Conservation (phyloP, 768 basidiomycete species). For the Crassisporium funariophilum region DNA sequence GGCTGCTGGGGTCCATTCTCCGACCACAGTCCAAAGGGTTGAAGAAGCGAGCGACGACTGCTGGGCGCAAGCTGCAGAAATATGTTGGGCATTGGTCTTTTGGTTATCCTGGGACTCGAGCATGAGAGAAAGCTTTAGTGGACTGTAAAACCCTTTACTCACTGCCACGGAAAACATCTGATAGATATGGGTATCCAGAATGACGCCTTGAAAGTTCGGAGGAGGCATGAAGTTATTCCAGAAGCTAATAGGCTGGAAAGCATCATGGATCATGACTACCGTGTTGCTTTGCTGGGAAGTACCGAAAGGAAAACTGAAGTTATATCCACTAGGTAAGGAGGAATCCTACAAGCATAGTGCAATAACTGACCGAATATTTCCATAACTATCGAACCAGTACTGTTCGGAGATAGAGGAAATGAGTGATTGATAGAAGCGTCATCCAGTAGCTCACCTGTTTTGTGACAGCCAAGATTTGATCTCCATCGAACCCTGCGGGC, state of each 20-base stretch:
- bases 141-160: conserved; percentile 26
- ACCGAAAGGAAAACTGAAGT: conserved; percentile 10
- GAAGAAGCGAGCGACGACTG: conserved; percentile 49
- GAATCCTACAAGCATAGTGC: not conserved
- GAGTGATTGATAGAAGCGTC: too few species aligned
- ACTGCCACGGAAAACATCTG: conserved; percentile 69
- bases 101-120: conserved; percentile 40
- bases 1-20: conserved; percentile 83
- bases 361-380: conserved; percentile 60
- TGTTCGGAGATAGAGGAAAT: conserved; percentile 25
- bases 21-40: conserved; percentile 80
- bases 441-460: conserved; percentile 36
- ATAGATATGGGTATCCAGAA: conserved; percentile 81
- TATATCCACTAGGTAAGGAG: not conserved
- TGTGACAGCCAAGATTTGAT: conserved; percentile 49
- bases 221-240: conserved; percentile 65
- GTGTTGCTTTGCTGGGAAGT: conserved; percentile 56
- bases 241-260: conserved; percentile 72
- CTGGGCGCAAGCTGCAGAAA: conserved; percentile 56
- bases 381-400: conserved; percentile 77
- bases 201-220: conserved; percentile 63
- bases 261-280: conserved; percentile 72
- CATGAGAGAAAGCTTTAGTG: not conserved
- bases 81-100: conserved; percentile 55
- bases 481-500: conserved; percentile 70